These are phyloP conservation scores for Cicer cuneatum DNA, from an alignment of 306 rosid genomes.

Conservation along the genomic window DNA sequence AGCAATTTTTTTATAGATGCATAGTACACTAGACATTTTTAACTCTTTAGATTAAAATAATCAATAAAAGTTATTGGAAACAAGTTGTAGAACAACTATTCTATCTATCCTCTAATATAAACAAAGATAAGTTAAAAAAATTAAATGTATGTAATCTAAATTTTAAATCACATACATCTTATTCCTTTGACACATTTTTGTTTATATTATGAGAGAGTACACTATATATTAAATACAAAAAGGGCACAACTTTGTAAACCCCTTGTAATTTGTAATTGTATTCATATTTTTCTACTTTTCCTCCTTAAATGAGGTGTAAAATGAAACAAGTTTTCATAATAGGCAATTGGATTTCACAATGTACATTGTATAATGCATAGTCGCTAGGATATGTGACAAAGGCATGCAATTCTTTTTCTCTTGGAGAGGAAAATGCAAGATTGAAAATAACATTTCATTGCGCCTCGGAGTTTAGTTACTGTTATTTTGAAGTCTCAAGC, in stretches of 20 bases:
- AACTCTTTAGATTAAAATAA: too few species aligned
- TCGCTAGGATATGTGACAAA: constrained; percentile 15
- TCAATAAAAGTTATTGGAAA: too few species aligned
- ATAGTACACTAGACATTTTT: too few species aligned
- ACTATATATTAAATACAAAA: too few species aligned
- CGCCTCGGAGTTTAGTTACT: constrained; percentile 43
- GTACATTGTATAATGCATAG: not conserved
- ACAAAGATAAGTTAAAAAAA: too few species aligned
- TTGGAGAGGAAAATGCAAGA: constrained; percentile 16
- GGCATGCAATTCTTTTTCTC: constrained; percentile 6
- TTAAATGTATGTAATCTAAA: too few species aligned
- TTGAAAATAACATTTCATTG: constrained; percentile 39
- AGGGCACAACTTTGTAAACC: not conserved
- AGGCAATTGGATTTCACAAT: constrained; percentile 28
- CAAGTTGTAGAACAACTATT: too few species aligned
- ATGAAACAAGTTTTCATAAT: constrained; percentile 32
- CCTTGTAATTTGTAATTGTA: not conserved
- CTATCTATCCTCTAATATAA: too few species aligned
- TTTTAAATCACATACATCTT: too few species aligned
- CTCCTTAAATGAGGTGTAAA: constrained; percentile 4
- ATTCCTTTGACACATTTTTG: too few species aligned
- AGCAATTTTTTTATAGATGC: too few species aligned
- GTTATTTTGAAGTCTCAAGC: constrained; percentile 37
- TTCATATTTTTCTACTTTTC: not conserved
- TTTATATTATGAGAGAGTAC: too few species aligned